phyloP scores from a whole-genome alignment of 2,329 filamentous ascomycete species.

The Alternaria infectoria region DNA sequence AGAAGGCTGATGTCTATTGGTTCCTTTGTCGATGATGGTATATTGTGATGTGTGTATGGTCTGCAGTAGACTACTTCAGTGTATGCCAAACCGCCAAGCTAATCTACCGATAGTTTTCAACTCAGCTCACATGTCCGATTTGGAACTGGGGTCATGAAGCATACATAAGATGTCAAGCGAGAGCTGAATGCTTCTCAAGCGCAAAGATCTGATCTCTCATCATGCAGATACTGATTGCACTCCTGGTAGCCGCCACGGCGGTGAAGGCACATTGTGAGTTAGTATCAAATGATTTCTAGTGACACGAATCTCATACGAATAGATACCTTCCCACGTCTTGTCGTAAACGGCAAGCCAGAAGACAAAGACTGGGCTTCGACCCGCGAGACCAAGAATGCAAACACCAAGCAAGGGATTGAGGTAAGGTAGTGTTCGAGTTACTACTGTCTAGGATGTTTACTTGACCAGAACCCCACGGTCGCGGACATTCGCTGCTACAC shows the following conservation, averaged over 20 bases:
- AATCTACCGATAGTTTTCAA: background rate
- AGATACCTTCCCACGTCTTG: background rate
- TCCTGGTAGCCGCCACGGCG: background rate
- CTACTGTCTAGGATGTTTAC: background rate
- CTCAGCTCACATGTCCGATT: background rate
- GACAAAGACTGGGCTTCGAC: conserved; percentile 37
- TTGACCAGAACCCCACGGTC: conserved; percentile 26
- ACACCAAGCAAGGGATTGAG: conserved; percentile 39
- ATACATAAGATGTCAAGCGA: background rate
- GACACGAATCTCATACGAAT: background rate
- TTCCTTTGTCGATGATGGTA: background rate
- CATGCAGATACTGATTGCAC: background rate
- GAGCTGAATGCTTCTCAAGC: background rate
- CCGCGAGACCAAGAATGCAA: conserved; percentile 26
- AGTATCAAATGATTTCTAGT: background rate
- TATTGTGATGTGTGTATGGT: background rate
- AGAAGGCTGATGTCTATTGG: background rate
- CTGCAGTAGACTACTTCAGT: background rate
- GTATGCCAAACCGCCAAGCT: background rate
- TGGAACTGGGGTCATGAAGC: background rate
- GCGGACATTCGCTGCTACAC: conserved; percentile 40
- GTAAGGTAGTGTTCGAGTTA: background rate
- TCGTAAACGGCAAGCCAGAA: conserved; percentile 18
- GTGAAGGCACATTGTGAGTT: background rate
- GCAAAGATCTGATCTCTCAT: background rate